These are phyloP conservation scores for Plasmodium gonderi DNA, from an alignment of 169 alveolate genomes.

Conservation along the genomic window DNA sequence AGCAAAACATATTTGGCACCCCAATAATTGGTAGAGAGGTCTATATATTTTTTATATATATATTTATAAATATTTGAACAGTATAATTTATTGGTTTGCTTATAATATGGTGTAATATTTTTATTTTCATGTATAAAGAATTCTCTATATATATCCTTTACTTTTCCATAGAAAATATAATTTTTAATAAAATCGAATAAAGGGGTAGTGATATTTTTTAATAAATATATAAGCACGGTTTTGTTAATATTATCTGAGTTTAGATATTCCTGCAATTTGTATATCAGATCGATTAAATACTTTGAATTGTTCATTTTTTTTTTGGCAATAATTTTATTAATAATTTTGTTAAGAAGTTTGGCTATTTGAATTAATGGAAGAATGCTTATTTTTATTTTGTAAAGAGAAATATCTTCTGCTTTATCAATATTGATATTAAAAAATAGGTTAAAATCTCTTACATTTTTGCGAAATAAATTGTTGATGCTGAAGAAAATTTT, in stretches of 20 bases:
- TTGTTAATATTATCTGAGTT: slow-evolving; percentile 55
- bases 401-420: slow-evolving; percentile 58
- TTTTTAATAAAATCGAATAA: slow-evolving; percentile 69
- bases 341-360: slow-evolving; percentile 55
- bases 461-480: slow-evolving; percentile 65
- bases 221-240: slow-evolving; percentile 37
- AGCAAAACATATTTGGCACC: slow-evolving; percentile 69
- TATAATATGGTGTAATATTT: slow-evolving; percentile 68
- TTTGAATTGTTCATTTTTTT: slow-evolving; percentile 48
- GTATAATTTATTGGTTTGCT: slow-evolving; percentile 56
- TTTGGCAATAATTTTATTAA: slow-evolving; percentile 46
- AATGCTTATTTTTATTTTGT: slow-evolving; percentile 55
- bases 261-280: slow-evolving; percentile 64
- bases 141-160: slow-evolving; percentile 57
- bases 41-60: slow-evolving; percentile 63
- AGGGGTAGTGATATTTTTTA: slow-evolving; percentile 72
- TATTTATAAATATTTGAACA: slow-evolving; percentile 55
- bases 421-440: slow-evolving; percentile 67
- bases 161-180: slow-evolving; percentile 66
- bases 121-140: slow-evolving; percentile 72
- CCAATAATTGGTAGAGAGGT: slow-evolving; percentile 70
- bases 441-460: slow-evolving; percentile 49
- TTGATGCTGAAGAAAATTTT: slow-evolving; percentile 64
- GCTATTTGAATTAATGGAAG: slow-evolving; percentile 55
- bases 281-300: slow-evolving; percentile 55